phyloP scores from a whole-genome alignment of 768 basidiomycete genomes.

The Russula vinacea region DNA sequence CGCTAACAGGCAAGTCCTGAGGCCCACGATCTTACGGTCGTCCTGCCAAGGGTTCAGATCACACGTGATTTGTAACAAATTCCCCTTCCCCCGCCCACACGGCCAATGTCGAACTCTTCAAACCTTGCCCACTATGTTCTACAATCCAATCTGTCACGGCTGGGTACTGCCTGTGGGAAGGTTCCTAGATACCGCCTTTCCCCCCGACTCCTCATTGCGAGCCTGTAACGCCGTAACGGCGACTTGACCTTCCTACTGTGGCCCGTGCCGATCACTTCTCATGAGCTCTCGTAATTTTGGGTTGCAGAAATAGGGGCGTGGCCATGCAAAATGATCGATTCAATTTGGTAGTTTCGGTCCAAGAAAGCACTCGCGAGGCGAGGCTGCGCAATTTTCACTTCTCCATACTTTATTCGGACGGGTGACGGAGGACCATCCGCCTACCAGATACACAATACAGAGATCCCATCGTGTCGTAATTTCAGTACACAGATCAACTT shows the following conservation, averaged over 20 bases:
- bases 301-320: conserved; percentile 21
- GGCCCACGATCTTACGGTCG: too few species aligned
- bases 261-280: conserved; percentile 21
- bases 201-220: conserved; percentile 2
- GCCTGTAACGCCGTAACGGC: conserved; percentile 4
- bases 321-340: conserved; percentile 15
- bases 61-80: too few species aligned
- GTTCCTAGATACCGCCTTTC: conserved; percentile 10
- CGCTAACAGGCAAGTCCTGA: too few species aligned
- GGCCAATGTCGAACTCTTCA: too few species aligned
- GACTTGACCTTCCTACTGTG: conserved; percentile 12
- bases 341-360: too few species aligned
- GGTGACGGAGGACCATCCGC: conserved; percentile 10
- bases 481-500: conserved; percentile 19
- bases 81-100: too few species aligned
- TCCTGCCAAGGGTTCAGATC: too few species aligned
- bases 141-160: neutral
- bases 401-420: neutral
- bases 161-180: neutral
- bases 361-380: too few species aligned
- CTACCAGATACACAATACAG: too few species aligned
- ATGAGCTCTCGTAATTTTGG: conserved; percentile 6
- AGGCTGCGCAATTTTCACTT: too few species aligned
- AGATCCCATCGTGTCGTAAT: conserved; percentile 27
- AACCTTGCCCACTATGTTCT: too few species aligned